Conservation (phyloP, 306 rosid genomes). For the Prunus mira region DNA sequence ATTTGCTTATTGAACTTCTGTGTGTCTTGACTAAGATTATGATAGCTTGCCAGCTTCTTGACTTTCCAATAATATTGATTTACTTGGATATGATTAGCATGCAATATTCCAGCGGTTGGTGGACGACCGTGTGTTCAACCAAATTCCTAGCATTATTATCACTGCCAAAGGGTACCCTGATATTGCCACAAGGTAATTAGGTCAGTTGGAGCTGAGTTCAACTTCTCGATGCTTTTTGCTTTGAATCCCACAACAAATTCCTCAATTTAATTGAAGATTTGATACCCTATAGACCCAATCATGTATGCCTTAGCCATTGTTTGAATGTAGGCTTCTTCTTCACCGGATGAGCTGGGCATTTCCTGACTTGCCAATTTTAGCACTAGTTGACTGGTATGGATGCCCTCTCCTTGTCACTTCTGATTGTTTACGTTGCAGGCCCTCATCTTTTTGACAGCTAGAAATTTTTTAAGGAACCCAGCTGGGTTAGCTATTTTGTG, state of each 20-base stretch:
- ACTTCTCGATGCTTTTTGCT: neutral
- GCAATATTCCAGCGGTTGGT: slow-evolving; percentile 80
- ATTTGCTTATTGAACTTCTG: slow-evolving; percentile 2
- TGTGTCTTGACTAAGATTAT: neutral
- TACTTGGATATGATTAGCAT: slow-evolving; percentile 49
- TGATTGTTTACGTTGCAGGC: neutral
- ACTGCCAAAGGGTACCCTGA: slow-evolving; percentile 96
- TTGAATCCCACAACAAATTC: neutral
- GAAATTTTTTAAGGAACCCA: slow-evolving; percentile 65
- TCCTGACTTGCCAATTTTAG: slow-evolving; percentile 78
- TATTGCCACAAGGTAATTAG: slow-evolving; percentile 72
- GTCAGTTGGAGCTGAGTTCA: slow-evolving; percentile 19
- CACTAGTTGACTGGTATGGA: slow-evolving; percentile 81
- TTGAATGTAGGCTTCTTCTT: slow-evolving; percentile 59
- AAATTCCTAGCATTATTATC: slow-evolving; percentile 86
- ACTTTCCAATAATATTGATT: neutral
- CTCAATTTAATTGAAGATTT: too few species aligned
- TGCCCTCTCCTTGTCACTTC: neutral
- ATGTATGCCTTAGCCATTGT: neutral
- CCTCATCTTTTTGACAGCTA: neutral
- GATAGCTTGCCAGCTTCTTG: neutral
- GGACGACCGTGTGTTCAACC: slow-evolving; percentile 74
- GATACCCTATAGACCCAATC: neutral
- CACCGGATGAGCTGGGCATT: slow-evolving; percentile 68
- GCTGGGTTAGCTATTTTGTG: slow-evolving; percentile 89